Base-by-base conservation (phyloP, 306 rosid genomes). In the Heteromeles arbutifolia region DNA sequence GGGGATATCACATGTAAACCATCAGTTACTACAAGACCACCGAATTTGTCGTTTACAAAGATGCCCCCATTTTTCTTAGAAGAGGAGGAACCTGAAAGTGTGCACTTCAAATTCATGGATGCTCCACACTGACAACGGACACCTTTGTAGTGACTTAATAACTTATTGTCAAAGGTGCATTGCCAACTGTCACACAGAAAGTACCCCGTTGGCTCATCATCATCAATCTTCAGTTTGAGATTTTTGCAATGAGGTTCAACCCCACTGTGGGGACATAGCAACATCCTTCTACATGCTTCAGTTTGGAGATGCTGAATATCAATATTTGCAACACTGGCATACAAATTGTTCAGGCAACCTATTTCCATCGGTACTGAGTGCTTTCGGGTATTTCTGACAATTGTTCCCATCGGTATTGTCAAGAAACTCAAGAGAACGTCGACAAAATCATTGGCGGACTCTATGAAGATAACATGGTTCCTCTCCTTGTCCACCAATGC, bases 401-500 rank as follows among this genome's bases (percentile, higher is more conserved):
- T 45, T 62, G 29, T 74, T 74, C 61, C 78, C 29, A 74, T 17
- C 1, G 78, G 70, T 7, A 45, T 44, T 74, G 70, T 74, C 11
- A 74, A 29, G 28, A 74, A 74, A n/a, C 62, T 63, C 4, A 74
- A 74, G 17, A 74, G 70, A 63, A 62, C 24, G 29, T 74, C 63
- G 28, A 21, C 4, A 44, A 74, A 44, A 63, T 45, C 63, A 0
- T 19, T 37, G 0, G 45, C 48, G 4, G 45, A 11, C 17, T 63
- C 70, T 26, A 34, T 18, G 9, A 74, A 74, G 39, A 74, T 45
- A 63, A 74, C 11, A 10, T n/a, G 2, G 45, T 63, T 74, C 5
- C 67, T 45, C 45, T 4, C 70, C 70, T 74, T 74, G 31, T 62
- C 78, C 70, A 63, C 62, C 70, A 74, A 74, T 8, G 43, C 61